Base-by-base conservation (phyloP, 164 flowering plant species). In the Stephania cephalantha region DNA sequence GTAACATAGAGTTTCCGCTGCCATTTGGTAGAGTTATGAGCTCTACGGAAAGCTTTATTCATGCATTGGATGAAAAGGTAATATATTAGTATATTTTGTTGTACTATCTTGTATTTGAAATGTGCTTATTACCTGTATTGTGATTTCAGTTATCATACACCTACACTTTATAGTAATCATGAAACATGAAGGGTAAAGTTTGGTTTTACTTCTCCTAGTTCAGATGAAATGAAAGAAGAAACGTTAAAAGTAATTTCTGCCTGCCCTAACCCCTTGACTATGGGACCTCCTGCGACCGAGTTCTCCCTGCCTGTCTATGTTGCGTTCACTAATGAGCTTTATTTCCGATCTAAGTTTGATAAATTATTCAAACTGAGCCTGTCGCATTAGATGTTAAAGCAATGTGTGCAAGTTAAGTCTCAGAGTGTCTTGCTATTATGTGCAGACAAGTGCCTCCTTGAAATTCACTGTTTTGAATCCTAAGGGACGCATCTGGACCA, bases 11-110 rank as follows among this genome's bases (percentile, higher is more conserved):
- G 79, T 91, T 93, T 74, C 98, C 98, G 35, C 22, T 93, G 88
- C 98, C 98, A 29, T 93, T 93, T 81, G 98, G 98, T 79, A 85
- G 97, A 84, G 93, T 90, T 72, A 84, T 93, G 95, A 93, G 94
- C 76, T 73, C 95, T 25, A 88, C 98, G 0, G 98, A 93, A 75
- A 85, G 87, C 85, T 93, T 88, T 77, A 87, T 93, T 71, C 98
- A 93, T 80, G 89, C 90, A 18, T 86, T 93, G 25, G 98, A 93
- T 81, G 98, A 93, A 78, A 93, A 93, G 95, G 98, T 93, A 84
- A 50, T 50, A 13, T 7, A 9, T 50, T 2, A 50, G 55, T 13
- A 50, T 50, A 35, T 50, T 50, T 50, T 2, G 15, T 6, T 50
- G 55, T 9, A 50, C 1, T 50, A 50, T 50, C 55, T 50, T 13